Base-by-base conservation (phyloP, 106 monocot species). In the Triglochin maritima region DNA sequence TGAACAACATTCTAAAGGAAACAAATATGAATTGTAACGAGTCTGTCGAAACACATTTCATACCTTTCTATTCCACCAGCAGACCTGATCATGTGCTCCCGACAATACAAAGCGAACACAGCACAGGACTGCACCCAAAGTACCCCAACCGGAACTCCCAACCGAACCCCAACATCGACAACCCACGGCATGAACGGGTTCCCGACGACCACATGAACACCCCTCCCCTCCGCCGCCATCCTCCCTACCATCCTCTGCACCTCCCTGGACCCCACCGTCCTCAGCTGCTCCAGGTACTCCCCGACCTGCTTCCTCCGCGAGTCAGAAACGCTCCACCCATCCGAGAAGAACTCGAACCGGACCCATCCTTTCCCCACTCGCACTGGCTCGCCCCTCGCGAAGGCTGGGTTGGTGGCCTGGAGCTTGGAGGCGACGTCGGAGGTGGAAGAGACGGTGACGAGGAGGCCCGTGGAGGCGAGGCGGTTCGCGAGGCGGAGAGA, bases 101-200 rank as follows among this genome's bases (percentile, higher is more conserved):
- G 82, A 72, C 81, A 85, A 77, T 92, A 92, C 3, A 72, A 67
- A 60, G 85, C 83, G 92, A 92, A 92, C 70, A 92, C 92, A 58
- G 79, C 77, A 71, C 65, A 67, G 42, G 92, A 92, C 69, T 92
- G 92, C 0, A 92, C 77, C 92, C 92, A 92, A 50, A 92, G 85
- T 4, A 87, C 81, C 3, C 76, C 92, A 50, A 61, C 46, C 4
- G 88, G 92, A 69, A 92, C 79, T 57, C 62, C 52, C 60, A 83
- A 49, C 0, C 56, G 80, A 4, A 46, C 47, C 16, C 85, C 83
- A 7, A 86, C 83, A 60, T 86, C 92, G 61, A 88, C 57, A 3
- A 54, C 80, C 92, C 88, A 88, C 1, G 88, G 88, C 3, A 93
- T 42, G 67, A 93, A 93, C 4, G 92, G 88, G 60, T 86, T 93